Evolutionary conservation across 169 alveolate genomes (phyloP).

Genomic region (Theileria luwenshuni): DNA sequence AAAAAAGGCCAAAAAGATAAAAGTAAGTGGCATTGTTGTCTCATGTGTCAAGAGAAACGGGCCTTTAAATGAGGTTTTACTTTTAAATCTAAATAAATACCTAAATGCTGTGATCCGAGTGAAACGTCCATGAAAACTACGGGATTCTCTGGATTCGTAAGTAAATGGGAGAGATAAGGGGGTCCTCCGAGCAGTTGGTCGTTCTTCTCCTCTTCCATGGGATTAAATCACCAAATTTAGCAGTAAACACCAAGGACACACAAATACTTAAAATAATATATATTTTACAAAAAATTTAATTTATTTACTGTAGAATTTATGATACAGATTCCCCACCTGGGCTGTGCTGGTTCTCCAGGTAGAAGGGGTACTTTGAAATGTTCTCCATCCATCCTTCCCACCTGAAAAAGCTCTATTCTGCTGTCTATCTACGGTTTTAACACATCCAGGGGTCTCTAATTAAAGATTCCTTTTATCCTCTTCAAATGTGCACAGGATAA

Average conservation of each 20-base stretch:
- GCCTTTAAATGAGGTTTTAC: no score
- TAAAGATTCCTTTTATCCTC: neutral
- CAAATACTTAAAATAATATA: constrained; percentile 13
- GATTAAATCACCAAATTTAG: neutral
- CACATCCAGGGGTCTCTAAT: no score
- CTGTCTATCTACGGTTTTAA: neutral
- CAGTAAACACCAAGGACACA: neutral
- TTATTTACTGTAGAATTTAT: neutral
- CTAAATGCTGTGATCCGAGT: constrained; percentile 83
- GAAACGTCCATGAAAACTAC: constrained; percentile 89
- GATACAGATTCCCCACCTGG: constrained; percentile 32
- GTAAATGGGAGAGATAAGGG: constrained; percentile 69
- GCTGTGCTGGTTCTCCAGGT: constrained; percentile 27
- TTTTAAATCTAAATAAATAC: constrained; percentile 23
- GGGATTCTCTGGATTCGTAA: constrained; percentile 85
- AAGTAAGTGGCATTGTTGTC: no score
- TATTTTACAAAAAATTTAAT: neutral
- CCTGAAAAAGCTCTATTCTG: constrained; percentile 9
- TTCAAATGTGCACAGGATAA: no score
- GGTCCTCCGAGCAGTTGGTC: constrained; percentile 68
- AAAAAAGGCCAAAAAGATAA: no score
- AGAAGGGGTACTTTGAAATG: constrained; percentile 42
- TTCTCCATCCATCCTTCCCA: constrained; percentile 59
- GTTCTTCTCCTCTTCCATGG: constrained; percentile 11
- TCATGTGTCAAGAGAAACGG: no score